phyloP scores from a whole-genome alignment of 371 early-diverging fungal species.

The Sporodiniella umbellata region DNA sequence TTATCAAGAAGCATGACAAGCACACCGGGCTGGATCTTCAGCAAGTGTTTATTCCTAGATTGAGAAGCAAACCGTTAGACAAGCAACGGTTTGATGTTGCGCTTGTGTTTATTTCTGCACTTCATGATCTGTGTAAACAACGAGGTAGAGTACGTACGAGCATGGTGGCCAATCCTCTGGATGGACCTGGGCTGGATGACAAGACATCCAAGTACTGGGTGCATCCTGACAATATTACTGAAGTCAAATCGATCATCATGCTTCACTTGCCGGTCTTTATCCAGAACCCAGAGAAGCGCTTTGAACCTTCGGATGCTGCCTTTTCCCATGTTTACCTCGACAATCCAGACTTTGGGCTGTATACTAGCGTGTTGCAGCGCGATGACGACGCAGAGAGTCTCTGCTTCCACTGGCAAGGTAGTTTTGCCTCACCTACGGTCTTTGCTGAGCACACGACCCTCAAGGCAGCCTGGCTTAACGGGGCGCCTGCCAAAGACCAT shows the following conservation, averaged over 20 bases:
- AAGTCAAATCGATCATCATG: conserved; percentile 90
- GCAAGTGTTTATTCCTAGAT: conserved; percentile 75
- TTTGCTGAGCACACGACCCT: conserved; percentile 97
- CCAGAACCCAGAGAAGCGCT: conserved; percentile 62
- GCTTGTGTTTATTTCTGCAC: conserved; percentile 44
- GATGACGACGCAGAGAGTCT: conserved; percentile 93
- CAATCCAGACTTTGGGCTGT: conserved; percentile 89
- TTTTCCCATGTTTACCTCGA: conserved; percentile 95
- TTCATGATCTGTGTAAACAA: conserved; percentile 40
- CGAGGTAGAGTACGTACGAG: conserved; percentile 31
- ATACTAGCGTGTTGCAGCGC: conserved; percentile 88
- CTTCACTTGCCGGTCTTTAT: conserved; percentile 95
- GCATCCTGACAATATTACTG: conserved; percentile 97
- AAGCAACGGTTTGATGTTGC: conserved; percentile 58
- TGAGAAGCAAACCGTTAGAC: conserved; percentile 55
- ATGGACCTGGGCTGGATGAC: background rate
- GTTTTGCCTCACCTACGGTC: conserved; percentile 45
- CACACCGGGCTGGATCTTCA: conserved; percentile 65
- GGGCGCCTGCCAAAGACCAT: conserved; percentile 85
- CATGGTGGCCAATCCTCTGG: conserved; percentile 10
- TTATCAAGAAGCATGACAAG: conserved; percentile 95
- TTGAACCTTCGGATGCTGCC: conserved; percentile 50
- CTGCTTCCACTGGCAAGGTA: conserved; percentile 89
- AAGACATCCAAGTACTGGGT: conserved; percentile 97
- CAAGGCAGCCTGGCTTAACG: conserved; percentile 93